Base-by-base conservation (phyloP, 2,329 filamentous ascomycete species). In the Curvularia sp. region DNA sequence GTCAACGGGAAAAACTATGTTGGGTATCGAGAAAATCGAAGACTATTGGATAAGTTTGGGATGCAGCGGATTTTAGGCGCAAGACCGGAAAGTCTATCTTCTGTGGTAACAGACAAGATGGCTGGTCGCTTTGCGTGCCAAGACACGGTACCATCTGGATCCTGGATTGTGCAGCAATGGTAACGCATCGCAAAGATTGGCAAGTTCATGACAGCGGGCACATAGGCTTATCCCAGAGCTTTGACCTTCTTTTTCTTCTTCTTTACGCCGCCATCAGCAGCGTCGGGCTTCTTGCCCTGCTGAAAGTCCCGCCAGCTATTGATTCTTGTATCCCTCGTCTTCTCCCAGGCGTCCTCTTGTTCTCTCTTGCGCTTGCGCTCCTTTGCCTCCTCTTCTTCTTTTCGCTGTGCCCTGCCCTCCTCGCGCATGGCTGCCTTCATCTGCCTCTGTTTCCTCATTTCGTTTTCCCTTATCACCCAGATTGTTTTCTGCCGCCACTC, bases 391-490 rank as follows among this genome's bases (percentile, higher is more conserved):
- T 93, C 91, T 21, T 99, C 95, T 70, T 88, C 88, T 75, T 90
- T 90, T 74, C 88, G 87, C 84, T 96, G 89, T 81, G 95, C 89
- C 53, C 95, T 84, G 6, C 95, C 95, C 78, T 99, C 94, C 78
- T 99, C 95, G 79, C 96, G 92, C 89, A 99, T 90, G 82, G 95
- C 91, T 39, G 91, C 95, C 81, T 96, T 96, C 76, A 94, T 78
- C 83, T 97, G 93, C 66, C 93, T 86, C 59, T 91, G 84, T 53
- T 92, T 84, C 51, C 95, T 86, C 71, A 93, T 86, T 80, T 98
- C 95, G 74, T 96, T 94, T 72, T 99, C 95, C 70, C 97, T 87
- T 66, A 99, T 86, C 43, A 99, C 95, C 73, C 89, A 86, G 68
- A 92, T 90, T 12, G 92, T 87, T 86, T 97, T 98, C 76, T 93